Evolutionary conservation across 306 rosid species (phyloP).

Genomic region (Arachis hypogaea): DNA sequence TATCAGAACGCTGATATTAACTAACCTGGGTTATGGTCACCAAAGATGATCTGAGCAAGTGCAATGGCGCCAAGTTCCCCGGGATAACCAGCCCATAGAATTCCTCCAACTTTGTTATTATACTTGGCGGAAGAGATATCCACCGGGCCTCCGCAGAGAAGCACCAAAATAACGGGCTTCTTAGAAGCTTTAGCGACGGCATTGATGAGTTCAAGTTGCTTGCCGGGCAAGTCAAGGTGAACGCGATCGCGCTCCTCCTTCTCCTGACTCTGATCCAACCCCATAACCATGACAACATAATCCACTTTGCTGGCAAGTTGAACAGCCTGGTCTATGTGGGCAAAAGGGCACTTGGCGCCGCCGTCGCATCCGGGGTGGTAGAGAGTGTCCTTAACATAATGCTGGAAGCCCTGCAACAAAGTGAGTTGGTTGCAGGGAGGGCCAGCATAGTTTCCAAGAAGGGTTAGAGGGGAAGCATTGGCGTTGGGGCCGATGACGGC

Average conservation of each 20-base stretch:
- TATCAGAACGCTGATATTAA: not conserved
- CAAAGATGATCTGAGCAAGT: slow-evolving; percentile 80
- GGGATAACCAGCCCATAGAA: slow-evolving; percentile 97
- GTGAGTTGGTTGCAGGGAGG: slow-evolving; percentile 71
- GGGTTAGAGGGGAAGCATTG: slow-evolving; percentile 54
- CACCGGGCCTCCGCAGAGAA: slow-evolving; percentile 83
- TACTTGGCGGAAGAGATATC: slow-evolving; percentile 76
- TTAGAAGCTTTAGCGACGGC: slow-evolving; percentile 74
- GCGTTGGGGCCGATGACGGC: slow-evolving; percentile 91
- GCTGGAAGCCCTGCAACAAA: slow-evolving; percentile 61
- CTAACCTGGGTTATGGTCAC: slow-evolving; percentile 89
- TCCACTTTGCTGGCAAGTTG: slow-evolving; percentile 58
- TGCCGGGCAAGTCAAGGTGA: slow-evolving; percentile 70
- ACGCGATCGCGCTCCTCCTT: slow-evolving; percentile 72
- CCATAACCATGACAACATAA: slow-evolving; percentile 82
- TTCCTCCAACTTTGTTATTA: slow-evolving; percentile 70
- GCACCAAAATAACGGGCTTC: slow-evolving; percentile 72
- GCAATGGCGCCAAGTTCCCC: slow-evolving; percentile 89
- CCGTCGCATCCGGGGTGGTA: slow-evolving; percentile 72
- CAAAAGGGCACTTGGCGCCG: slow-evolving; percentile 57
- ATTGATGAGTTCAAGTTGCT: slow-evolving; percentile 66
- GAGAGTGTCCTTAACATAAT: slow-evolving; percentile 51
- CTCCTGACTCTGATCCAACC: slow-evolving; percentile 80
- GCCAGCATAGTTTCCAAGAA: slow-evolving; percentile 85
- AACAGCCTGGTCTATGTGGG: slow-evolving; percentile 60